These are phyloP conservation scores for Dioszegia hungarica DNA, from an alignment of 768 basidiomycete species.

Conservation along the genomic window DNA sequence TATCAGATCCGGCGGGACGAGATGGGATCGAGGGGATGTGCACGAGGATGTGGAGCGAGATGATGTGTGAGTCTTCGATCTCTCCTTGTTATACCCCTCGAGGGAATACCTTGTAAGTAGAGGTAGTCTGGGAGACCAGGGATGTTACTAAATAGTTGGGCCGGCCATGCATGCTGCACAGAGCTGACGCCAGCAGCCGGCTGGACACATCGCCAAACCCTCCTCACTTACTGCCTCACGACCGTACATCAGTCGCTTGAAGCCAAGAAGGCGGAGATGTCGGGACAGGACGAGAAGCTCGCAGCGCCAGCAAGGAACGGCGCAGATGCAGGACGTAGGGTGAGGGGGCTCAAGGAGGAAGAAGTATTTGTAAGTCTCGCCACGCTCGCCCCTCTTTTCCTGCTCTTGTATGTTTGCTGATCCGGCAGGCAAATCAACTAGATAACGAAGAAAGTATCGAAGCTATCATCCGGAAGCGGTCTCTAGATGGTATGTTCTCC, in stretches of 20 bases:
- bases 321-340: neutral
- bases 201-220: slow-evolving; percentile 45
- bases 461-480: slow-evolving; percentile 45
- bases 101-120: no score
- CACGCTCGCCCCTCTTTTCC: neutral
- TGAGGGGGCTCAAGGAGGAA: slow-evolving; percentile 35
- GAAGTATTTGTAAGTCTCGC: slow-evolving; percentile 35
- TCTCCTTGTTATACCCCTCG: no score
- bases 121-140: no score
- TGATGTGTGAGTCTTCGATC: slow-evolving; percentile 48
- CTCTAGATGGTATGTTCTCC: slow-evolving; percentile 39
- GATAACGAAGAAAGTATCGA: slow-evolving; percentile 44
- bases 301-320: neutral
- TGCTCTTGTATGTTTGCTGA: no score
- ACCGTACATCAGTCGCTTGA: slow-evolving; percentile 31
- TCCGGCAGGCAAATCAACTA: slow-evolving; percentile 36
- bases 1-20: slow-evolving; percentile 12
- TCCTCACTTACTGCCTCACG: slow-evolving; percentile 36
- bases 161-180: no score
- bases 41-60: slow-evolving; percentile 42
- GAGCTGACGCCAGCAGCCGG: slow-evolving; percentile 31
- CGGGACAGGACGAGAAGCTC: slow-evolving; percentile 20
- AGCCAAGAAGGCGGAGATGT: slow-evolving; percentile 16
- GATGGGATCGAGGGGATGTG: slow-evolving; percentile 46
- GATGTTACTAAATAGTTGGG: no score